phyloP scores from a whole-genome alignment of 495 filamentous ascomycete species.

The Penicillium mononematosum region DNA sequence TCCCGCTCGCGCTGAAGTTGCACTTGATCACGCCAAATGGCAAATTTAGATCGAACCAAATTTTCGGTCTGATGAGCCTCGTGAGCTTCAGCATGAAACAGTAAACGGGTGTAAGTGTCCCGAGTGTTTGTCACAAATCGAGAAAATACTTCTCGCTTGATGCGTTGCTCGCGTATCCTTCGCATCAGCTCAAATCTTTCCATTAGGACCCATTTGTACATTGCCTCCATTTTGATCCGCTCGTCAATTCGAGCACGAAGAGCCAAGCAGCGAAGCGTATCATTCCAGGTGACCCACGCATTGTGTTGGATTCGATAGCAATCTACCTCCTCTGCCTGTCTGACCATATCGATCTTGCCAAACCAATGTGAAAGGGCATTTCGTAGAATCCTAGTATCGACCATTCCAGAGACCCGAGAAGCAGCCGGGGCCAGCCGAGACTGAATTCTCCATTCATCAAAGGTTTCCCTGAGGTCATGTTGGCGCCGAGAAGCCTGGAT shows the following conservation, averaged over 20 bases:
- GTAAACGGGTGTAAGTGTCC: slow-evolving; percentile 37
- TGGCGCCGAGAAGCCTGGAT: slow-evolving; percentile 34
- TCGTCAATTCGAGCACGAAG: slow-evolving; percentile 57
- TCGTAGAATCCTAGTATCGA: slow-evolving; percentile 49
- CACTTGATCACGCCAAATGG: slow-evolving; percentile 45
- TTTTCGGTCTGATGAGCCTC: slow-evolving; percentile 35
- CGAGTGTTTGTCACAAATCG: slow-evolving; percentile 44
- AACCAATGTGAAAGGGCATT: slow-evolving; percentile 54
- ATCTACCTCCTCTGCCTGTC: slow-evolving; percentile 57
- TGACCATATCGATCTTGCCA: slow-evolving; percentile 44
- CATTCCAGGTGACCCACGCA: slow-evolving; percentile 65
- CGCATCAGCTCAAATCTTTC: slow-evolving; percentile 53
- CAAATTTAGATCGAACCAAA: slow-evolving; percentile 39
- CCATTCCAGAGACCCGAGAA: slow-evolving; percentile 44
- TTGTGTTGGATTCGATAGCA: slow-evolving; percentile 54
- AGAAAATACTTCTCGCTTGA: slow-evolving; percentile 46
- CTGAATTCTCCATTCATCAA: slow-evolving; percentile 43
- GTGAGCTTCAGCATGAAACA: slow-evolving; percentile 38
- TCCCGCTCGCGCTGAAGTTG: slow-evolving; percentile 45
- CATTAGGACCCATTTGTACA: slow-evolving; percentile 65
- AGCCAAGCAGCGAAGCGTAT: slow-evolving; percentile 56
- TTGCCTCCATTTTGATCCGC: slow-evolving; percentile 53
- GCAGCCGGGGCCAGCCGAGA: slow-evolving; percentile 49
- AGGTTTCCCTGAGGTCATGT: slow-evolving; percentile 29
- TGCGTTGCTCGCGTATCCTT: slow-evolving; percentile 51